phyloP scores from a whole-genome alignment of 2,329 filamentous ascomycete genomes.

The Eutypella sp. region DNA sequence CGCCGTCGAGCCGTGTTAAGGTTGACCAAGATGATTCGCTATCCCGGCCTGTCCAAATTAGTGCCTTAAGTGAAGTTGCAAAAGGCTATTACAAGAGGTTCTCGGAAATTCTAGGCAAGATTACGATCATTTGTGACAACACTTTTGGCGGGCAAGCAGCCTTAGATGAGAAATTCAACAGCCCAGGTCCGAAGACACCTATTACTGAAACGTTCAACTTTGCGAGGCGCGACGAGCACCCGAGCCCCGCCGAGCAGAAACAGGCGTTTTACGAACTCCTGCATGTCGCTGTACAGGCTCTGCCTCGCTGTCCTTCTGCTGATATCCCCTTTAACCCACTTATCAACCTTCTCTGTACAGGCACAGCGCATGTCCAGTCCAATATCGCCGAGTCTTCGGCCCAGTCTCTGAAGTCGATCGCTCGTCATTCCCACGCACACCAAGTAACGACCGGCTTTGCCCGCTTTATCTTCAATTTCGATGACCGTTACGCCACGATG shows the following conservation, averaged over 20 bases:
- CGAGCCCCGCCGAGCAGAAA: slow-evolving; percentile 71
- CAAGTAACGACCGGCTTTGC: slow-evolving; percentile 96
- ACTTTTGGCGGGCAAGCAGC: slow-evolving; percentile 95
- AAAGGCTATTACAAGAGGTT: slow-evolving; percentile 86
- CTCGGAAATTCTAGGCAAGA: slow-evolving; percentile 91
- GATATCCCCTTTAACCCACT: slow-evolving; percentile 90
- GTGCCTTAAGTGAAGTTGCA: slow-evolving; percentile 66
- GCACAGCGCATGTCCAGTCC: slow-evolving; percentile 88
- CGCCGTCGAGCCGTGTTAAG: slow-evolving; percentile 19
- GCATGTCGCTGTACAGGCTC: slow-evolving; percentile 89
- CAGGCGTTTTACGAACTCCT: slow-evolving; percentile 94
- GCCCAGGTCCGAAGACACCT: slow-evolving; percentile 85
- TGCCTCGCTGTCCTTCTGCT: slow-evolving; percentile 87
- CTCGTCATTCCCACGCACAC: slow-evolving; percentile 85
- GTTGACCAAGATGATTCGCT: slow-evolving; percentile 55
- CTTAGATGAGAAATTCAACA: slow-evolving; percentile 89
- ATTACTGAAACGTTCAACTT: slow-evolving; percentile 94
- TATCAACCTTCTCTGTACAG: slow-evolving; percentile 92
- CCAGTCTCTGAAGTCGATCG: slow-evolving; percentile 91
- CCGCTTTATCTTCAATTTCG: slow-evolving; percentile 97
- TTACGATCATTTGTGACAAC: slow-evolving; percentile 94
- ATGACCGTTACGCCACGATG: slow-evolving; percentile 95
- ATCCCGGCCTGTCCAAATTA: slow-evolving; percentile 58
- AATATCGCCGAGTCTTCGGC: slow-evolving; percentile 91
- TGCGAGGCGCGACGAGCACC: slow-evolving; percentile 72